These are phyloP conservation scores for Edaphochlamys debaryana DNA, from an alignment of 139 green algal species.

Conservation along the genomic window DNA sequence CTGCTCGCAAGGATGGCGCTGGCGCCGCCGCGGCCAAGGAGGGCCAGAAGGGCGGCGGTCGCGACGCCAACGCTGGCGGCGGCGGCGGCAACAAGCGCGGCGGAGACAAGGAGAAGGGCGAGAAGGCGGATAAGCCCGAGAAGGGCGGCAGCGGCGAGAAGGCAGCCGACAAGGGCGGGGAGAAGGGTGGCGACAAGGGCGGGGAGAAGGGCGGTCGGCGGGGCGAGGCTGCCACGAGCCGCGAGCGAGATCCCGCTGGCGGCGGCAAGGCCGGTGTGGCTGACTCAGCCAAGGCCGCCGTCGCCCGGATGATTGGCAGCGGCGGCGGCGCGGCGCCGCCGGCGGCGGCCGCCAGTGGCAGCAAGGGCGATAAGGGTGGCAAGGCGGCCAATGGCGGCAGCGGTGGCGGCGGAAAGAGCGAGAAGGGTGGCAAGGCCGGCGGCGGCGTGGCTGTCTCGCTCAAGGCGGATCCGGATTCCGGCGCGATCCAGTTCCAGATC, in stretches of 20 bases:
- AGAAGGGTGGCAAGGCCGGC: background rate
- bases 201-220: no score
- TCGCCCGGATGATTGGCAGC: slow-evolving; percentile 7
- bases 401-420: background rate
- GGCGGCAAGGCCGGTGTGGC: slow-evolving; percentile 14
- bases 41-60: background rate
- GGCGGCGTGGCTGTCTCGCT: slow-evolving; percentile 2
- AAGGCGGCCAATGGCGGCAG: background rate
- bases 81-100: no score
- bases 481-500: background rate
- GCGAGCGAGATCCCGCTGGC: no score
- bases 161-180: background rate
- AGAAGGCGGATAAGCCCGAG: background rate
- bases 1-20: no score
- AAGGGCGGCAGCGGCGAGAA: background rate
- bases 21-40: background rate
- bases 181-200: background rate
- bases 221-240: no score
- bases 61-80: no score
- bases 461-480: background rate
- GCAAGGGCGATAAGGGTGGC: background rate
- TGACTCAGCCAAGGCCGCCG: slow-evolving; percentile 20
- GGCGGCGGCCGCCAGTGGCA: background rate
- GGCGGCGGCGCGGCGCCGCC: background rate
- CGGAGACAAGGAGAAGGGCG: no score